phyloP scores from a whole-genome alignment of 2,329 filamentous ascomycete species.

The Metarhizium humberi region DNA sequence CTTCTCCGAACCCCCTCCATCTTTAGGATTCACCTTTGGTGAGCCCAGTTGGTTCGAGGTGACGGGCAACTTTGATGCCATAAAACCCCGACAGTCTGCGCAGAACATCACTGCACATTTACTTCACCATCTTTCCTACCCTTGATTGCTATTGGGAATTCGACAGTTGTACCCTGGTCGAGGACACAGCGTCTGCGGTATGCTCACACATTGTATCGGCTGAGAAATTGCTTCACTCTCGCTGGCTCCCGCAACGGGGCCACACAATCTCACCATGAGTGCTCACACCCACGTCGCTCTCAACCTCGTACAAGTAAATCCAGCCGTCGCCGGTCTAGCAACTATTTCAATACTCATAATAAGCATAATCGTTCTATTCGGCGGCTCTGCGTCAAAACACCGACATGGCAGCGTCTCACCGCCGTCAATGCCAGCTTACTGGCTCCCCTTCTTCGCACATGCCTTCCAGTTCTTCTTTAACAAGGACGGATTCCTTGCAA shows the following conservation, averaged over 20 bases:
- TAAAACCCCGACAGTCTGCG: slow-evolving; percentile 16
- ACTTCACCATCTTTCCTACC: neutral
- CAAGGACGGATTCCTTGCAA: slow-evolving; percentile 18
- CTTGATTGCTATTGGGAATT: neutral
- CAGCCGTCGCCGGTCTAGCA: neutral
- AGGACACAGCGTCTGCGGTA: slow-evolving; percentile 1
- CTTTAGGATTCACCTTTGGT: neutral
- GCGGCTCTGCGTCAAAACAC: slow-evolving; percentile 28
- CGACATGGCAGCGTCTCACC: slow-evolving; percentile 7
- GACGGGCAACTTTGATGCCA: neutral
- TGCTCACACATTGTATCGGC: neutral
- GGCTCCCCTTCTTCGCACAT: slow-evolving; percentile 27
- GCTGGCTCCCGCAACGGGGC: neutral
- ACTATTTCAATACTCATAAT: slow-evolving; percentile 1
- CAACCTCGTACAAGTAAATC: neutral
- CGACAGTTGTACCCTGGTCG: neutral
- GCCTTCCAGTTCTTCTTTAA: slow-evolving; percentile 21
- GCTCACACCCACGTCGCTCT: slow-evolving; percentile 1
- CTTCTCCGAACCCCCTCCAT: neutral
- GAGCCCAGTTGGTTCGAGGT: neutral
- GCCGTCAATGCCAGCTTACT: slow-evolving; percentile 22
- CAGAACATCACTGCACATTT: neutral
- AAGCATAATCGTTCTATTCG: slow-evolving; percentile 5
- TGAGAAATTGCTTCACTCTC: neutral
- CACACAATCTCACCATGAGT: neutral